Evolutionary conservation across 106 monocot species (phyloP).

Genomic region (Triglochin maritima): DNA sequence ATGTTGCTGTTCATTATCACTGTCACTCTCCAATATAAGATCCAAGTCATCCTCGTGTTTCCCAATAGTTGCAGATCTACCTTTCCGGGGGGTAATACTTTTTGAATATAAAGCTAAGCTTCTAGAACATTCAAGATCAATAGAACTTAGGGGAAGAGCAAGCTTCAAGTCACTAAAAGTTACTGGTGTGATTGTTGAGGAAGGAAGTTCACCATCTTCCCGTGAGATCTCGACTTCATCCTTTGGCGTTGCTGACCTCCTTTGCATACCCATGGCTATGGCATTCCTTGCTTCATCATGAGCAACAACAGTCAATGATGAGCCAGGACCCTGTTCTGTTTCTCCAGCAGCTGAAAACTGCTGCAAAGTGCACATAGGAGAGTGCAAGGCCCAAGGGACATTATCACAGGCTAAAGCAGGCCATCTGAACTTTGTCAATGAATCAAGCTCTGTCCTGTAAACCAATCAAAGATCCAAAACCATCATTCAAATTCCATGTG

Average conservation of each 20-base stretch:
- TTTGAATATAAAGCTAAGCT: conserved; percentile 69
- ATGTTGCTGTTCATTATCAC: conserved; percentile 36
- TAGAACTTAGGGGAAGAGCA: conserved; percentile 10
- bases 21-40: conserved; percentile 60
- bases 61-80: conserved; percentile 23
- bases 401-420: conserved; percentile 42
- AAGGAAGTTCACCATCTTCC: conserved; percentile 93
- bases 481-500: conserved; percentile 7
- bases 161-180: conserved; percentile 18
- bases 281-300: conserved; percentile 17
- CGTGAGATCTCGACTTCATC: conserved; percentile 56
- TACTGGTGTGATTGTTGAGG: conserved; percentile 9
- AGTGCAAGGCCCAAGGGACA: conserved; percentile 67
- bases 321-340: conserved; percentile 11
- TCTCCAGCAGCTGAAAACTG: conserved; percentile 35
- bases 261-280: conserved; percentile 27
- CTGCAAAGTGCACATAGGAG: conserved; percentile 51
- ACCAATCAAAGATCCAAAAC: conserved; percentile 28
- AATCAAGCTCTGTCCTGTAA: conserved; percentile 87
- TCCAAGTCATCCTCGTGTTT: conserved; percentile 57
- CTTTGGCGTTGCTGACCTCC: conserved; percentile 44
- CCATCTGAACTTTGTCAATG: conserved; percentile 58
- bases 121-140: conserved; percentile 42
- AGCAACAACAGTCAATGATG: conserved; percentile 6
- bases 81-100: conserved; percentile 40